phyloP scores from a whole-genome alignment of 2,329 filamentous ascomycete species.

The Myriosclerotinia duriaeana region DNA sequence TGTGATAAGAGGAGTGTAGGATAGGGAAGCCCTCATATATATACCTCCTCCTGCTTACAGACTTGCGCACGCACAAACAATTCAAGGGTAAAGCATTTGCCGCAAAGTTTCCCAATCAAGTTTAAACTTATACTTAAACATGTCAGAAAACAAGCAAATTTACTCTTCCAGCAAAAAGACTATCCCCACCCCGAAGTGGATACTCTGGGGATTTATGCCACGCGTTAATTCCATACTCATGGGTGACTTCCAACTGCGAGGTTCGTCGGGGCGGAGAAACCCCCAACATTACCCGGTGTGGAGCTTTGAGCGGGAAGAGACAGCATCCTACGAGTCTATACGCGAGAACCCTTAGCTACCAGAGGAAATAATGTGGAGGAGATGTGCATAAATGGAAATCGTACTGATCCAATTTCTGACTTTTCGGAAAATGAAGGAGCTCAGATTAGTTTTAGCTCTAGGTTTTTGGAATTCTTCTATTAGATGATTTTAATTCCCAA shows the following conservation, averaged over 20 bases:
- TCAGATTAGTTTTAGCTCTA: neutral
- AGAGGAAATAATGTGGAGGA: neutral
- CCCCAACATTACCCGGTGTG: neutral
- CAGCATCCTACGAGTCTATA: neutral
- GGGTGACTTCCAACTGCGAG: conserved; percentile 8
- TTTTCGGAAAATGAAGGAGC: neutral
- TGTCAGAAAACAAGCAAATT: neutral
- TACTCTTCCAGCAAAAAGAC: neutral
- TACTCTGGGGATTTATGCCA: neutral
- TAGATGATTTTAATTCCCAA: neutral
- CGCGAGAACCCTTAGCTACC: neutral
- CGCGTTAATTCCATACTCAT: neutral
- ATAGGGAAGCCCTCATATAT: conserved; percentile 8
- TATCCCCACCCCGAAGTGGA: conserved; percentile 6
- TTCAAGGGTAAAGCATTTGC: conserved; percentile 5
- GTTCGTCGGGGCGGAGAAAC: conserved; percentile 2
- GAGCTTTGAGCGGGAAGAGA: neutral
- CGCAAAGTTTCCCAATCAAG: conserved; percentile 1
- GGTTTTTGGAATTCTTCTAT: neutral
- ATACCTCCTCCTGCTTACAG: neutral
- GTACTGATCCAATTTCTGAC: neutral
- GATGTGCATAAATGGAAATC: neutral
- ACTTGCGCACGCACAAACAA: too few species aligned
- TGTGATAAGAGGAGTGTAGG: neutral
- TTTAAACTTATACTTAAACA: neutral